phyloP scores from a whole-genome alignment of 2,329 filamentous ascomycete species.

The Fusarium nurragi region DNA sequence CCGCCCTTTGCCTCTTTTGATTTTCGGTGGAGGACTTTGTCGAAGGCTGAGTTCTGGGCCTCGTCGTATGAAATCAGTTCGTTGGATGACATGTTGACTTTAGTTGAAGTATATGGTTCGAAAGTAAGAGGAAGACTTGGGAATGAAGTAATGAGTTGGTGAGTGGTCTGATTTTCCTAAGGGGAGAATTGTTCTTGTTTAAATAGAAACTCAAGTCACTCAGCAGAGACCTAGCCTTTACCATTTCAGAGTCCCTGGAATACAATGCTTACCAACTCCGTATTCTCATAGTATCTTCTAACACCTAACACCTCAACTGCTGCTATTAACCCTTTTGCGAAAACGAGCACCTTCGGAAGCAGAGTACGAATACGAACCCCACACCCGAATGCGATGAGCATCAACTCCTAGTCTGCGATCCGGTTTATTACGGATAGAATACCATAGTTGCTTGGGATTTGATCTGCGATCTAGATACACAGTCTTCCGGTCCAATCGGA shows the following conservation, averaged over 20 bases:
- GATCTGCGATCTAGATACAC: slow-evolving; percentile 19
- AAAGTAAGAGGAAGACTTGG: rapidly evolving
- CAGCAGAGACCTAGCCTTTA: background rate
- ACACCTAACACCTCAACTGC: background rate
- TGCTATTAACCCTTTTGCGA: slow-evolving; percentile 4
- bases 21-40: slow-evolving; percentile 78
- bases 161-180: background rate
- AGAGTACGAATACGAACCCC: slow-evolving; percentile 26
- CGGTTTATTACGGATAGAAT: background rate
- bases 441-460: slow-evolving; percentile 2
- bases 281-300: background rate
- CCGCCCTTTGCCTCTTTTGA: slow-evolving; percentile 74
- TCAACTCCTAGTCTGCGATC: background rate
- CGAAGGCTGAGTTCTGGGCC: slow-evolving; percentile 83
- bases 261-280: background rate
- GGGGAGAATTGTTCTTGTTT: background rate
- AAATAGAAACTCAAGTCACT: slow-evolving; percentile 5
- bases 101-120: background rate
- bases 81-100: slow-evolving; percentile 36
- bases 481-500: slow-evolving; percentile 1
- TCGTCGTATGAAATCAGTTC: slow-evolving; percentile 80
- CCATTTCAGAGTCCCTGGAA: slow-evolving; percentile 3
- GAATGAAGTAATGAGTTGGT: background rate
- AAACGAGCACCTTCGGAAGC: slow-evolving; percentile 21
- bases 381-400: slow-evolving; percentile 28